Evolutionary conservation across 2,329 filamentous ascomycete species (phyloP).

Genomic region (Fusarium armeniacum): DNA sequence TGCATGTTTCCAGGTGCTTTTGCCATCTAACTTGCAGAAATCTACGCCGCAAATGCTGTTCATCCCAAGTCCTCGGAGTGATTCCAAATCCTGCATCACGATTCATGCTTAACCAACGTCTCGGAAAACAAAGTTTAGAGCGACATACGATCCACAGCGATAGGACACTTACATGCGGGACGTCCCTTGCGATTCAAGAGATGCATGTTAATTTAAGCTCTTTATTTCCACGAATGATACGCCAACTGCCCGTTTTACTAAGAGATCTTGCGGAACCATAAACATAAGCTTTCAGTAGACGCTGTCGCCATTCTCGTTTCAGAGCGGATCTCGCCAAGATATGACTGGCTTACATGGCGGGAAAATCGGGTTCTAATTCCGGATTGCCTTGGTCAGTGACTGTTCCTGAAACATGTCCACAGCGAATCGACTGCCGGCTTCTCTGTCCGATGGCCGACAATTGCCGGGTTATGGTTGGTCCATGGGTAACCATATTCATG

Average conservation of each 20-base stretch:
- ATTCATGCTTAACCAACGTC: conserved; percentile 19
- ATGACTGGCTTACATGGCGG: conserved; percentile 12
- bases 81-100: conserved; percentile 5
- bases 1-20: background rate
- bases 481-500: conserved; percentile 15
- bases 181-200: background rate
- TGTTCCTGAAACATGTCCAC: conserved; percentile 28
- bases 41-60: conserved; percentile 13
- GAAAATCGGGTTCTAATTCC: conserved; percentile 25
- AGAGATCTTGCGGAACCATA: background rate
- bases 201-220: conserved; percentile 5
- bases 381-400: conserved; percentile 13
- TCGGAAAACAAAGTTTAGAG: conserved; percentile 3
- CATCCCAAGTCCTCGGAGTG: conserved; percentile 3
- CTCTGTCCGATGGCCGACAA: conserved; percentile 30
- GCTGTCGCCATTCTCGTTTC: conserved; percentile 16
- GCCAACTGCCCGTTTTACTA: background rate
- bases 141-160: conserved; percentile 10
- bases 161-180: conserved; percentile 2
- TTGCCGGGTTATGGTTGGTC: background rate
- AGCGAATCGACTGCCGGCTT: conserved; percentile 28
- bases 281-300: conserved; percentile 15
- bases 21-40: background rate
- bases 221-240: conserved; percentile 29
- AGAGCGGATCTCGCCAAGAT: conserved; percentile 24